Conservation (phyloP, 768 basidiomycete species). For the Tricholomella constricta region DNA sequence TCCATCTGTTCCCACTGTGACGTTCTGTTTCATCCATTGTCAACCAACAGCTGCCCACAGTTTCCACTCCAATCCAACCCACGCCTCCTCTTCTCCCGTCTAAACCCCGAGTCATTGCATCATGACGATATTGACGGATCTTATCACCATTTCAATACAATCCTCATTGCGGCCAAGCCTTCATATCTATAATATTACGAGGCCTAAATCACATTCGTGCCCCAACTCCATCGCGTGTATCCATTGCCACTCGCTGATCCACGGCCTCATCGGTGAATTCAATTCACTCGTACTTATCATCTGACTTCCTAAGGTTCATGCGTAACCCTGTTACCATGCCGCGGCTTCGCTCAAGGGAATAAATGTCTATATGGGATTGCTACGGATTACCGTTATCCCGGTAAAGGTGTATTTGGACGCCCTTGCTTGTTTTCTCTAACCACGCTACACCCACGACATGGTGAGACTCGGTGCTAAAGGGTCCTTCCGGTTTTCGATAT, state of each 20-base stretch:
- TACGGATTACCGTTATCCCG: slow-evolving; percentile 8
- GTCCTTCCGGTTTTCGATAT: too few species aligned
- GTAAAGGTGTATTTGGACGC: too few species aligned
- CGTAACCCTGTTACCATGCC: background rate
- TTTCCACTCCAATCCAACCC: slow-evolving; percentile 11
- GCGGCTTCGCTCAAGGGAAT: slow-evolving; percentile 1
- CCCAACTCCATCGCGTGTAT: background rate
- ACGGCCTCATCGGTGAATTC: background rate
- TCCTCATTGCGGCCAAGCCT: background rate
- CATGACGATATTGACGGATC: slow-evolving; percentile 5
- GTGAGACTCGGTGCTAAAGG: too few species aligned
- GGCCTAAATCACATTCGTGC: background rate
- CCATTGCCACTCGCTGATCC: background rate
- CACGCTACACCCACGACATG: too few species aligned
- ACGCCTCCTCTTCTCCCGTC: slow-evolving; percentile 7
- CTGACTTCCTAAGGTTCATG: background rate
- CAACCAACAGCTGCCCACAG: background rate
- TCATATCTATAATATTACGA: too few species aligned
- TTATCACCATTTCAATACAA: slow-evolving; percentile 4
- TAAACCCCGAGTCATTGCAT: background rate
- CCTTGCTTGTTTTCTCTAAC: too few species aligned
- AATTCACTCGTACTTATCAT: slow-evolving; percentile 1
- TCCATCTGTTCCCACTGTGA: slow-evolving; percentile 12
- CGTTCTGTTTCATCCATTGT: slow-evolving; percentile 4
- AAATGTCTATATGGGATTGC: slow-evolving; percentile 1